Percentiles rank a stretch among this genome's conserved stretches.
phyloP scores from a whole-genome alignment of 257 asterid genomes.

The Echites panduratus region DNA sequence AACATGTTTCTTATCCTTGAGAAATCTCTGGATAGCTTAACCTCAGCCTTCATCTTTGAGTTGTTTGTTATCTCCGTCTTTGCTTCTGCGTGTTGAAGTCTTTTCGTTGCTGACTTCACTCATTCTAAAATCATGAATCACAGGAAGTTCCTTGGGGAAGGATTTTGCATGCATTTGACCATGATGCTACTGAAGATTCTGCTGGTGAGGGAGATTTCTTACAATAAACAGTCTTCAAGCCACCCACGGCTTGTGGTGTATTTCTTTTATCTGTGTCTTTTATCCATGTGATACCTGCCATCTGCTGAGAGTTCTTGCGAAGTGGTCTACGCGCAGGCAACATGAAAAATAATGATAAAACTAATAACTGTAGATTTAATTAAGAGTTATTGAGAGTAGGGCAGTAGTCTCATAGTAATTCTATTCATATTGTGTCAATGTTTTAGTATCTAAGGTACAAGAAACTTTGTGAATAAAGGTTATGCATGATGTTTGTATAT shows the following conservation, averaged over 20 bases:
- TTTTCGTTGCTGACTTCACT: background rate
- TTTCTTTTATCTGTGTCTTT: background rate
- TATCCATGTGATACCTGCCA: background rate
- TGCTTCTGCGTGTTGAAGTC: background rate
- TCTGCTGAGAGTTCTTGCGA: background rate
- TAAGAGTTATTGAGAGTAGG: background rate
- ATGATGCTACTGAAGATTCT: slow-evolving; percentile 42
- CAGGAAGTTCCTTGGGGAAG: slow-evolving; percentile 40
- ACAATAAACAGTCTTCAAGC: background rate
- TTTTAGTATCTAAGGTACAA: background rate
- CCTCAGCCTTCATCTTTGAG: background rate
- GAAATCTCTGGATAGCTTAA: background rate
- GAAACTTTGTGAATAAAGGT: background rate
- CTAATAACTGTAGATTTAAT: background rate
- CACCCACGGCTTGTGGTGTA: background rate
- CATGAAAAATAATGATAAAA: background rate
- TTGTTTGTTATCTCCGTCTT: background rate
- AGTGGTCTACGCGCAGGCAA: background rate
- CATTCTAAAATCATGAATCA: slow-evolving; percentile 12
- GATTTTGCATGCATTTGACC: slow-evolving; percentile 68
- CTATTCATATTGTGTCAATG: background rate
- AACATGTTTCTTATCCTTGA: background rate
- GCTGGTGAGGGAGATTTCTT: slow-evolving; percentile 36
- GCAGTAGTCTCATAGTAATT: background rate
- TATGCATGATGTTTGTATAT: background rate